Percentiles rank a stretch among this genome's conserved stretches.
phyloP scores from a whole-genome alignment of 140 eudicot species.

The Stevia rebaudiana region DNA sequence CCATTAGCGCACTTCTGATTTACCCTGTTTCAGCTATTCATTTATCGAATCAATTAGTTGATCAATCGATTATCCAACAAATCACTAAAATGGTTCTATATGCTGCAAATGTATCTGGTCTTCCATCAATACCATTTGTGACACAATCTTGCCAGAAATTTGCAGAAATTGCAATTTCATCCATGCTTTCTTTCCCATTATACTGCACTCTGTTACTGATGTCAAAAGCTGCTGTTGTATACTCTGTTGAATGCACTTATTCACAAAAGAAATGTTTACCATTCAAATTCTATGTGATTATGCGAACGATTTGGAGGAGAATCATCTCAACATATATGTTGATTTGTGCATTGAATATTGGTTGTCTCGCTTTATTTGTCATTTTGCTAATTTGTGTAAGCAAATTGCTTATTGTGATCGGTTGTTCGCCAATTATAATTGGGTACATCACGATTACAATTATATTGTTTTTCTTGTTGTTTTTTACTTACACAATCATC shows the following conservation, averaged over 20 bases:
- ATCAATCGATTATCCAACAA: conserved; percentile 49
- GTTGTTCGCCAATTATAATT: conserved; percentile 38
- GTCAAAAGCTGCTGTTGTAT: conserved; percentile 64
- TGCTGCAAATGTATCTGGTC: conserved; percentile 50
- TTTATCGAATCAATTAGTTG: conserved; percentile 47
- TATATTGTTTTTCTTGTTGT: conserved; percentile 40
- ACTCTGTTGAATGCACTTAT: conserved; percentile 69
- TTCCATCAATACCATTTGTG: conserved; percentile 47
- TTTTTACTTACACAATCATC: conserved; percentile 48
- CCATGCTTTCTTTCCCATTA: conserved; percentile 53
- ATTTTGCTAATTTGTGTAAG: conserved; percentile 45
- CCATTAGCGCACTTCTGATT: conserved; percentile 42
- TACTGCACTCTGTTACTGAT: conserved; percentile 45
- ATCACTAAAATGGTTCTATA: conserved; percentile 34
- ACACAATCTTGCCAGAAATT: conserved; percentile 51
- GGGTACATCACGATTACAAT: conserved; percentile 34
- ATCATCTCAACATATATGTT: conserved; percentile 49
- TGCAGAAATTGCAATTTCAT: conserved; percentile 48
- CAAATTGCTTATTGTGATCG: conserved; percentile 36
- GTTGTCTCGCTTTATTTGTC: conserved; percentile 44
- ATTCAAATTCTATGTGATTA: conserved; percentile 30
- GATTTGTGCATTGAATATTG: conserved; percentile 41
- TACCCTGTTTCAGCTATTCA: conserved; percentile 58
- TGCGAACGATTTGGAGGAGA: conserved; percentile 52
- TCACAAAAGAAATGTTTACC: conserved; percentile 48